Conservation (phyloP, 345 rosid species). For the Eucalyptus albens region DNA sequence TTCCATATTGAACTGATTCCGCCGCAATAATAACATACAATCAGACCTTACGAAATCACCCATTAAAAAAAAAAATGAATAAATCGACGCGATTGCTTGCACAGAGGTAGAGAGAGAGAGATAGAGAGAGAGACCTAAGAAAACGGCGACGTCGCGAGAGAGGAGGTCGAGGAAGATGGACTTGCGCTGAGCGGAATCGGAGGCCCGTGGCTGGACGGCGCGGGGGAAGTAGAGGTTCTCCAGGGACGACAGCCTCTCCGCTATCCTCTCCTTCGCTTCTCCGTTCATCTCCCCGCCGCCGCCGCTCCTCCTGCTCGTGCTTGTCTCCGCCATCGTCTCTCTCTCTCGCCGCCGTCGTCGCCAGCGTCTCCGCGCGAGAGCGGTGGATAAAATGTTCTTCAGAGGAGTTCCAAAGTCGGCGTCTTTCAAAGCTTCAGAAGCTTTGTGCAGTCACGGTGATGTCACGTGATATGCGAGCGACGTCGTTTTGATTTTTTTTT, state of each 20-base stretch:
- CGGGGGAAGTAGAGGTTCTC: conserved; percentile 87
- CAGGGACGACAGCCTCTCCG: conserved; percentile 51
- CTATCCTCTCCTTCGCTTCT: conserved; percentile 46
- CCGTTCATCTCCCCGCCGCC: background rate
- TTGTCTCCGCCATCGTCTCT: background rate
- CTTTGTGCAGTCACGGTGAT: background rate
- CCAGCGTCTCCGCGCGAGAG: background rate
- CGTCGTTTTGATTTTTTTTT: background rate
- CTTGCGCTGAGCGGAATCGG: conserved; percentile 58
- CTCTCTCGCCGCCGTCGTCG: background rate
- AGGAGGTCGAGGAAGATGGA: conserved; percentile 83
- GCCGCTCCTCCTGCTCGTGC: background rate
- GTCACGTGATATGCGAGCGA: background rate
- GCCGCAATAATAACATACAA: background rate
- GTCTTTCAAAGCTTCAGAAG: background rate
- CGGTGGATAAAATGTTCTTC: background rate
- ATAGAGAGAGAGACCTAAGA: conserved; percentile 33
- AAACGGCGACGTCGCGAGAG: conserved; percentile 74
- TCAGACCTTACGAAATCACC: background rate
- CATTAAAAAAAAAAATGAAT: background rate
- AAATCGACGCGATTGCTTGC: background rate
- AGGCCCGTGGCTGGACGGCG: conserved; percentile 36
- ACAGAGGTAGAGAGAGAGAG: background rate
- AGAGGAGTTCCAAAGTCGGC: background rate
- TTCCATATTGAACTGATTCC: background rate